Conservation (phyloP, 371 early-diverging fungal species). For the Apophysomyces elegans region DNA sequence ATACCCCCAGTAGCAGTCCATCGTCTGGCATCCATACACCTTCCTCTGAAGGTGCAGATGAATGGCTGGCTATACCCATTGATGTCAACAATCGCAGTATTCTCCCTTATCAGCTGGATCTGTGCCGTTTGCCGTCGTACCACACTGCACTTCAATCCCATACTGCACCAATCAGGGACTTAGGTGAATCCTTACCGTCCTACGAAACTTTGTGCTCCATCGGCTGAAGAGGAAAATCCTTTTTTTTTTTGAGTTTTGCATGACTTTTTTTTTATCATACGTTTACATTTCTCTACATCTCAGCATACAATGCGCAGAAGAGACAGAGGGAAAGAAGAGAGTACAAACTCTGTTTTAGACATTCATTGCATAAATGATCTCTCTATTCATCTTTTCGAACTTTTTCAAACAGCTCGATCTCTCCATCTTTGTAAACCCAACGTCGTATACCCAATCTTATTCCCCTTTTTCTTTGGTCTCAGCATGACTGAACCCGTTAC, state of each 20-base stretch:
- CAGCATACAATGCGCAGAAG: too few species aligned
- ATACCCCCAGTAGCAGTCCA: constrained; percentile 5
- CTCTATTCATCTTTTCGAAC: too few species aligned
- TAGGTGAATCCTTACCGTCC: background rate
- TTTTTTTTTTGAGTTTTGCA: background rate
- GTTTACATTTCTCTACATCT: background rate
- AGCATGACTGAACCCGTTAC: too few species aligned
- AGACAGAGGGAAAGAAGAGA: too few species aligned
- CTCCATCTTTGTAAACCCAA: too few species aligned
- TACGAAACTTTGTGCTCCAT: constrained; percentile 13
- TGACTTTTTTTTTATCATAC: constrained; percentile 2
- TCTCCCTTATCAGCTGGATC: background rate
- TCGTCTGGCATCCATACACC: constrained; percentile 8
- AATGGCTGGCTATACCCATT: constrained; percentile 12
- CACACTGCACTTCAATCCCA: constrained; percentile 17
- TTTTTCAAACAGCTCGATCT: too few species aligned
- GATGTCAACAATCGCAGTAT: background rate
- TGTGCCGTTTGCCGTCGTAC: constrained; percentile 19
- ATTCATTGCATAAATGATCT: too few species aligned
- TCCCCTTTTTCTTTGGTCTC: too few species aligned
- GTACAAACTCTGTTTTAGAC: too few species aligned
- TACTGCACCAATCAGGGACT: constrained; percentile 1
- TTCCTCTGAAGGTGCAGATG: constrained; percentile 13
- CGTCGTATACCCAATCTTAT: too few species aligned
- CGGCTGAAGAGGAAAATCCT: background rate